These are phyloP conservation scores for Climacium dendroides DNA, from an alignment of 225 moss, liverwort and hornwort species.

Conservation along the genomic window DNA sequence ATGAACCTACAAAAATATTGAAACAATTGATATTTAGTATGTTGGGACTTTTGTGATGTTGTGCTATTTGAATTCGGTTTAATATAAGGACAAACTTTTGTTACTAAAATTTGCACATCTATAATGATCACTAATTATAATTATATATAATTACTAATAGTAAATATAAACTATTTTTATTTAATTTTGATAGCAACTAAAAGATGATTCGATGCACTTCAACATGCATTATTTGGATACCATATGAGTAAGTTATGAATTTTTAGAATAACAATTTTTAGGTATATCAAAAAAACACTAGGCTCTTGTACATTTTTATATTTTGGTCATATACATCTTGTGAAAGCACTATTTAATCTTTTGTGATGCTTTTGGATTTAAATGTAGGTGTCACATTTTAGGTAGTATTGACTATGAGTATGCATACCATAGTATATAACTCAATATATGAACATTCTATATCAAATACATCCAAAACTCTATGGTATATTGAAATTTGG, in stretches of 20 bases:
- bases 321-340: background rate
- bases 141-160: fast-evolving
- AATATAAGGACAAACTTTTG: background rate
- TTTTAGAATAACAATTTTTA: fast-evolving
- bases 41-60: background rate
- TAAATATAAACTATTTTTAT: background rate
- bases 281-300: fast-evolving
- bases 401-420: fast-evolving
- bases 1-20: background rate
- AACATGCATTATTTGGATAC: too few relatives aligned
- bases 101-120: fast-evolving
- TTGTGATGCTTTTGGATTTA: background rate
- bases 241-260: background rate
- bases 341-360: too few relatives aligned
- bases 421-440: fast-evolving
- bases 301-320: fast-evolving
- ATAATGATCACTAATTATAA: background rate
- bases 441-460: background rate
- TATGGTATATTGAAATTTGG: background rate
- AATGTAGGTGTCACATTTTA: background rate
- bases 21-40: background rate
- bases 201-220: too few relatives aligned
- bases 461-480: fast-evolving
- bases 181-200: too few relatives aligned
- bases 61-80: fast-evolving